Base-by-base conservation (phyloP, 148 eudicot species). In the Rhododendron griersonianum region DNA sequence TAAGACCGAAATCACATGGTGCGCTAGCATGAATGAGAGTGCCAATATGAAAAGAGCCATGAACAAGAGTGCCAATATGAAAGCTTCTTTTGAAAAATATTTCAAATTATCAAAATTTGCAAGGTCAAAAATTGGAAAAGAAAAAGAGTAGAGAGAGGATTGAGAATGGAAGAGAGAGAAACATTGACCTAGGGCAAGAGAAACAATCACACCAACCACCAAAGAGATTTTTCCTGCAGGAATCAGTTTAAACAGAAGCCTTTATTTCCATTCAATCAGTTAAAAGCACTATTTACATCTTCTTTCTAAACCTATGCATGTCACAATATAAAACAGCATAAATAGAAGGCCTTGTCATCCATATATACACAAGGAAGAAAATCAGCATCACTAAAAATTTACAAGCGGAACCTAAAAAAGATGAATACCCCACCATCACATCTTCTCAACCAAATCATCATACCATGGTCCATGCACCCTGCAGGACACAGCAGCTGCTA, bases 381-480 rank as follows among this genome's bases (percentile, higher is more conserved):
- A n/a, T 44, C 28, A 11, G 18, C 28, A 78, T 50, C 16, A 47
- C 81, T 47, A 79, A 25, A 23, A n/a, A n/a, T 79, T 28, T 79
- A 79, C 81, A 79, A 44, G 30, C 15, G 30, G 16, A 47, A 41
- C 48, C 80, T 77, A 77, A 77, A 77, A 21, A n/a, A 39, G 10
- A 39, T 16, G 10, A 41, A 13, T 21, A 39, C 23, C n/a, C 25
- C 59, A 9, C 53, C 69, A 65, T 86, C 90, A 87, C 89, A 88
- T 84, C 15, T 80, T 81, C 85, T 86, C 79, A 74, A 74, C 78
- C 45, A 74, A 65, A 77, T 79, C 86, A 90, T 74, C 84, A 84
- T 92, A 92, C 92, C 92, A 92, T 15, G 88, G 86, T 5, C 92
- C 90, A 65, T 92, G 93, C 57, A 92, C 93, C 37, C 44, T 71